phyloP scores from a whole-genome alignment of 768 basidiomycete species.

The Mycena floridula region DNA sequence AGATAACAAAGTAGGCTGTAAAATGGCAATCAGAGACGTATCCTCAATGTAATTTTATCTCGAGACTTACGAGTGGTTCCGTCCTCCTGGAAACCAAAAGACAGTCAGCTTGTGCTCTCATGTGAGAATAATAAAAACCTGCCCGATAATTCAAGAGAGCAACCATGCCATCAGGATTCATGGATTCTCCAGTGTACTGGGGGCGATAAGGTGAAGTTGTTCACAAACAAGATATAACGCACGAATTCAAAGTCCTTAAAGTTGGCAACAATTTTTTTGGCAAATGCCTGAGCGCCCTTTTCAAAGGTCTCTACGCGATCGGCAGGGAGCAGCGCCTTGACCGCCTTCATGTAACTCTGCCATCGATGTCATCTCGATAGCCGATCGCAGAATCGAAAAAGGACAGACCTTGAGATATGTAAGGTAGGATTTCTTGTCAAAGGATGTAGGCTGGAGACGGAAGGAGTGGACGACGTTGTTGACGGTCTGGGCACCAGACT shows the following conservation, averaged over 20 bases:
- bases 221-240: slow-evolving; percentile 17
- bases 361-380: slow-evolving; percentile 1
- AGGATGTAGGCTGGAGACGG: slow-evolving; percentile 74
- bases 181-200: slow-evolving; percentile 65
- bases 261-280: slow-evolving; percentile 84
- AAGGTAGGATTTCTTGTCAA: slow-evolving; percentile 89
- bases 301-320: slow-evolving; percentile 73
- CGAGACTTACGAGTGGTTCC: slow-evolving; percentile 70
- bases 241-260: slow-evolving; percentile 96
- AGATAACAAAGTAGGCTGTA: slow-evolving; percentile 86
- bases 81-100: no score
- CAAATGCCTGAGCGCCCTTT: slow-evolving; percentile 67
- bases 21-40: no score
- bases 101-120: no score
- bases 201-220: slow-evolving; percentile 2
- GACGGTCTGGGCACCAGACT: slow-evolving; percentile 67
- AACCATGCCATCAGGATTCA: slow-evolving; percentile 92
- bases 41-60: no score
- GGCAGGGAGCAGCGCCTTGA: slow-evolving; percentile 65
- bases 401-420: slow-evolving; percentile 70
- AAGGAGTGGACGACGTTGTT: slow-evolving; percentile 93
- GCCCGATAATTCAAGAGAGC: slow-evolving; percentile 92
- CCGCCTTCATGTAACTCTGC: slow-evolving; percentile 89
- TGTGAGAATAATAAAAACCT: slow-evolving; percentile 19
- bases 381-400: slow-evolving; percentile 1